Conservation (phyloP, 2,329 filamentous ascomycete genomes). For the Botrytis fabae region DNA sequence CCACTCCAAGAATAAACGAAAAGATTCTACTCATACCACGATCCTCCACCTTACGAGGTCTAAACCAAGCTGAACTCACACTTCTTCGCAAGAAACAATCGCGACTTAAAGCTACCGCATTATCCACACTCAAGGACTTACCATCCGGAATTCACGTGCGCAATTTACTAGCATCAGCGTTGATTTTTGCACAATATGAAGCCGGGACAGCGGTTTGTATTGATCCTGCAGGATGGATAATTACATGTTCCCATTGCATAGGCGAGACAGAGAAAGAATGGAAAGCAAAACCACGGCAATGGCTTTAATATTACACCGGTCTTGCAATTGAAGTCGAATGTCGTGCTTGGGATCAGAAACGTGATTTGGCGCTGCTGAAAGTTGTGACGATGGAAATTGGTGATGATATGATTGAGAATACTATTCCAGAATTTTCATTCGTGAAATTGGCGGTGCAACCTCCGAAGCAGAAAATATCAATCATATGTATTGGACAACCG, state of each 20-base stretch:
- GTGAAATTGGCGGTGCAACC: neutral
- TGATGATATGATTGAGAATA: neutral
- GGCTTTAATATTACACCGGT: neutral
- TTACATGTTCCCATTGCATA: neutral
- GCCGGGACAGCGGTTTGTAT: neutral
- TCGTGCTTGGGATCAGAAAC: neutral
- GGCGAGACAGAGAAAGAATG: neutral
- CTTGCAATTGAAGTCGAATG: conserved; percentile 5
- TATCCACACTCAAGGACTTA: neutral
- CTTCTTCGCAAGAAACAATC: conserved; percentile 6
- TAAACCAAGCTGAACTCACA: neutral
- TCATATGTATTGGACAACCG: conserved; percentile 45
- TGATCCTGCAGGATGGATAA: neutral
- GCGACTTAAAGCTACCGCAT: neutral
- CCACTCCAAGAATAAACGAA: neutral
- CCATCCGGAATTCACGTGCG: neutral
- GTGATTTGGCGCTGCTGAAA: neutral
- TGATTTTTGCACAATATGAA: neutral
- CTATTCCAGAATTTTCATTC: neutral
- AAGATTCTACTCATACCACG: neutral
- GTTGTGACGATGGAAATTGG: neutral
- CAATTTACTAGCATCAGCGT: neutral
- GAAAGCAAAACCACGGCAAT: neutral
- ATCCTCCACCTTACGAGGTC: neutral
- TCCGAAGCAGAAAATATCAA: neutral